Evolutionary conservation across 345 rosid species (phyloP).

Genomic region (Citrus glauca): DNA sequence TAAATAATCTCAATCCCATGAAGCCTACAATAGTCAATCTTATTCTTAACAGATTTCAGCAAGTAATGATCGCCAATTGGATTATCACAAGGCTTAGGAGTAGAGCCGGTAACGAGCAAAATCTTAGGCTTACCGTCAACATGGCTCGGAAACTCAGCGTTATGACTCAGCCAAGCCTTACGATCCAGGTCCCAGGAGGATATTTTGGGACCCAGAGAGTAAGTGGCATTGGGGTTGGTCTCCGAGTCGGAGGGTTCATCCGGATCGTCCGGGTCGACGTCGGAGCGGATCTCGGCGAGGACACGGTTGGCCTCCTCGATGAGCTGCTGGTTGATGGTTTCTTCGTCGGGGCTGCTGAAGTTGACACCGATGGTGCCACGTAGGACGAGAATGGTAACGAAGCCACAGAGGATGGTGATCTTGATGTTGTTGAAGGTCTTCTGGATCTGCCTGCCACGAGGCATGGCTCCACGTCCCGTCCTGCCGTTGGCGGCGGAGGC

Average conservation of each 20-base stretch:
- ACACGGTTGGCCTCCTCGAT: conserved; percentile 84
- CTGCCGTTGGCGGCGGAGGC: conserved; percentile 37
- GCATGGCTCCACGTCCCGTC: conserved; percentile 27
- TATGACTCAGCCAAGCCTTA: conserved; percentile 54
- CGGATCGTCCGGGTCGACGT: conserved; percentile 62
- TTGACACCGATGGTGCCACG: conserved; percentile 90
- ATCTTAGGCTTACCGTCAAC: conserved; percentile 65
- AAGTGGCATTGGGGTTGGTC: conserved; percentile 54
- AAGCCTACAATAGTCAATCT: conserved; percentile 92
- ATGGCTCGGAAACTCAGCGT: conserved; percentile 66
- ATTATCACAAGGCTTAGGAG: conserved; percentile 89
- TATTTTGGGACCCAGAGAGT: conserved; percentile 76
- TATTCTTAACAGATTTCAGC: conserved; percentile 80
- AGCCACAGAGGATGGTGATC: conserved; percentile 91
- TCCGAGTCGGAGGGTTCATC: conserved; percentile 48
- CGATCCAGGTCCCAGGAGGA: conserved; percentile 64
- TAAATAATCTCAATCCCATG: conserved; percentile 97
- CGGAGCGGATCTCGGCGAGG: conserved; percentile 87
- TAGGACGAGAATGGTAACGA: conserved; percentile 88
- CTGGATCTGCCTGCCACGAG: conserved; percentile 83
- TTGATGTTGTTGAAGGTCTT: conserved; percentile 87
- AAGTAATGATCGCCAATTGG: conserved; percentile 89
- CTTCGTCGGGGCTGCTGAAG: conserved; percentile 68
- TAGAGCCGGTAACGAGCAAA: conserved; percentile 82
- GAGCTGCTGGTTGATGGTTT: conserved; percentile 69